Conservation (phyloP, 495 filamentous ascomycete species). For the Achaetomiella virescens region DNA sequence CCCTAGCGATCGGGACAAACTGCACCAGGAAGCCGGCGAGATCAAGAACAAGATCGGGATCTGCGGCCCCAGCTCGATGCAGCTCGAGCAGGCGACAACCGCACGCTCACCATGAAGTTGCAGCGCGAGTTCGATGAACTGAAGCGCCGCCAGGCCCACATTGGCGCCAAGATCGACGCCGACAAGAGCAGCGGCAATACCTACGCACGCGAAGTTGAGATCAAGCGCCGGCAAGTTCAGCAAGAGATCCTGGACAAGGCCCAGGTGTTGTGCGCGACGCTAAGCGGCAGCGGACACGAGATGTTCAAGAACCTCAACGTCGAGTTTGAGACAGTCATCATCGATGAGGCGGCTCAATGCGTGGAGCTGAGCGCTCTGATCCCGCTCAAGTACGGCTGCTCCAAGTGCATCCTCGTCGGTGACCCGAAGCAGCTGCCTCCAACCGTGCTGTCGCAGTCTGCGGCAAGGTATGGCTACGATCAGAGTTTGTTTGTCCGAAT, state of each 20-base stretch:
- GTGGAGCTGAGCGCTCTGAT: slow-evolving; percentile 96
- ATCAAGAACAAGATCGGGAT: slow-evolving; percentile 63
- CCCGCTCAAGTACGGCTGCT: slow-evolving; percentile 93
- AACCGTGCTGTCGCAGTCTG: slow-evolving; percentile 89
- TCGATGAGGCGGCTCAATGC: slow-evolving; percentile 96
- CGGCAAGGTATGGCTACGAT: slow-evolving; percentile 89
- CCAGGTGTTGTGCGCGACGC: slow-evolving; percentile 89
- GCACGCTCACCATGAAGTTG: slow-evolving; percentile 50
- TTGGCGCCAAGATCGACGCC: slow-evolving; percentile 76
- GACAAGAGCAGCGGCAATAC: slow-evolving; percentile 78
- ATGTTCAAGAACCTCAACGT: slow-evolving; percentile 94
- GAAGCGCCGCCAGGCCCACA: slow-evolving; percentile 62
- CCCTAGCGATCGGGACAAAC: slow-evolving; percentile 60
- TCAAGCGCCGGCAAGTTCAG: slow-evolving; percentile 75
- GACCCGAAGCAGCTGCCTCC: slow-evolving; percentile 96
- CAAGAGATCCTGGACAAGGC: slow-evolving; percentile 85
- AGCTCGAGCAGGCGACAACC: slow-evolving; percentile 56
- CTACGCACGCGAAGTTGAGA: slow-evolving; percentile 69
- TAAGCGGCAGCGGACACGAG: slow-evolving; percentile 93
- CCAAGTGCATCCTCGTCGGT: slow-evolving; percentile 94
- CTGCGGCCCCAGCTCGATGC: slow-evolving; percentile 64
- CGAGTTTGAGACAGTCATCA: slow-evolving; percentile 96
- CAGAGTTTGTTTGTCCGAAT: slow-evolving; percentile 97
- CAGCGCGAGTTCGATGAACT: slow-evolving; percentile 72
- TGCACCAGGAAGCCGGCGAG: slow-evolving; percentile 75